Evolutionary conservation across 2,329 filamentous ascomycete genomes (phyloP).

Genomic region (Mycocentrospora acerina): DNA sequence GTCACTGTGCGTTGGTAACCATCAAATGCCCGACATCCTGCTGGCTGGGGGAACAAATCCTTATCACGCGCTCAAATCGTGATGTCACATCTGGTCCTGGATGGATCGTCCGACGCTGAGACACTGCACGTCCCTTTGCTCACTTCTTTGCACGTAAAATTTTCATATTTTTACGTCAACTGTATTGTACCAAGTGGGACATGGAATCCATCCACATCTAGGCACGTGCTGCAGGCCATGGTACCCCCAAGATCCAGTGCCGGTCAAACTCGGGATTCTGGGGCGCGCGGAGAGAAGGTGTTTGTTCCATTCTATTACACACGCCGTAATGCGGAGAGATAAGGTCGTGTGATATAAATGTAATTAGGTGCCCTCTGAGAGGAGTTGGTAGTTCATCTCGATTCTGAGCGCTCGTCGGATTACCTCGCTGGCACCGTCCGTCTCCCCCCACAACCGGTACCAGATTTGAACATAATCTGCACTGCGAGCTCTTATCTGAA

Average conservation of each 20-base stretch:
- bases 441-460: too few species aligned
- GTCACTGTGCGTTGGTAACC: slow-evolving; percentile 5
- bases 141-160: slow-evolving; percentile 25
- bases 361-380: too few species aligned
- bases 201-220: slow-evolving; percentile 11
- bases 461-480: too few species aligned
- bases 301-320: slow-evolving; percentile 12
- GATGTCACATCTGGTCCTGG: slow-evolving; percentile 1
- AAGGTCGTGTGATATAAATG: too few species aligned
- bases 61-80: background rate
- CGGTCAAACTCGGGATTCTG: background rate
- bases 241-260: background rate
- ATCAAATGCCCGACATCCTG: background rate
- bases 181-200: slow-evolving; percentile 30
- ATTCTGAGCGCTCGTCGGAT: too few species aligned
- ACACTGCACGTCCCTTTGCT: slow-evolving; percentile 21
- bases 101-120: slow-evolving; percentile 3
- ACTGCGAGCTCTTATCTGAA: too few species aligned
- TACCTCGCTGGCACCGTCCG: too few species aligned
- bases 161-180: slow-evolving; percentile 33
- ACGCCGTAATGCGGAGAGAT: background rate
- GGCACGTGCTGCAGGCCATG: background rate
- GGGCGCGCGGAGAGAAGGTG: too few species aligned
- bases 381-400: too few species aligned
- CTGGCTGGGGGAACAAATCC: background rate